phyloP scores from a whole-genome alignment of 1,139 yeast genomes.

The Hyphopichia pseudoburtonii region DNA sequence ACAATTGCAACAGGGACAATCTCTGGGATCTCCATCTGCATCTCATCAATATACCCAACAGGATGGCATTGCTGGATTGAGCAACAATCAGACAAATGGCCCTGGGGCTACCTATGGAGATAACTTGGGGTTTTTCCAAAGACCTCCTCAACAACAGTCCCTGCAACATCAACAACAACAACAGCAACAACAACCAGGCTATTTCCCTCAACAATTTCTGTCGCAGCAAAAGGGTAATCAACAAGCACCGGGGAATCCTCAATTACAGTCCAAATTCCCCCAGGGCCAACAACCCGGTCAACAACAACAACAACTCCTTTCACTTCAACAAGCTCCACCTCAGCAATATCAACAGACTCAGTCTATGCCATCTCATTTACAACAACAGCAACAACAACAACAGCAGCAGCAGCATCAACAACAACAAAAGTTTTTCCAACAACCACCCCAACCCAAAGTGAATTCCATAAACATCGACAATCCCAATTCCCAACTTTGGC shows the following conservation, averaged over 20 bases:
- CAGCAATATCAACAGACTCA: constrained; percentile 15
- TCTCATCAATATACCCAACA: too few species aligned
- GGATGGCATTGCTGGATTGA: too few species aligned
- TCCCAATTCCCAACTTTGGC: constrained; percentile 70
- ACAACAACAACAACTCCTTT: constrained; percentile 22
- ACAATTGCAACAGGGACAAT: constrained; percentile 44
- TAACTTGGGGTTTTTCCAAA: constrained; percentile 16
- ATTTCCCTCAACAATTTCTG: constrained; percentile 24
- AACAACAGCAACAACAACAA: constrained; percentile 14
- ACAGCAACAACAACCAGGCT: constrained; percentile 22
- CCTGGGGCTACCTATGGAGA: background rate
- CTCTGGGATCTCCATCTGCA: constrained; percentile 19
- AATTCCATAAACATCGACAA: constrained; percentile 44
- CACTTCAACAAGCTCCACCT: constrained; percentile 18
- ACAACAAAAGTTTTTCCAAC: constrained; percentile 17
- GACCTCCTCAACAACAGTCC: constrained; percentile 15
- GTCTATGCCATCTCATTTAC: constrained; percentile 10
- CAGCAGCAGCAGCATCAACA: constrained; percentile 12
- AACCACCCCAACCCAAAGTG: constrained; percentile 19
- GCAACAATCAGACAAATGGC: background rate
- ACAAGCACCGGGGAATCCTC: constrained; percentile 19
- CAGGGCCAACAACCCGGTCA: constrained; percentile 19
- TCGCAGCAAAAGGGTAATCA: constrained; percentile 25
- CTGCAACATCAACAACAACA: constrained; percentile 17
- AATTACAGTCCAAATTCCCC: constrained; percentile 14